Evolutionary conservation across 2,329 filamentous ascomycete genomes (phyloP).

Genomic region (Cadophora sp.): DNA sequence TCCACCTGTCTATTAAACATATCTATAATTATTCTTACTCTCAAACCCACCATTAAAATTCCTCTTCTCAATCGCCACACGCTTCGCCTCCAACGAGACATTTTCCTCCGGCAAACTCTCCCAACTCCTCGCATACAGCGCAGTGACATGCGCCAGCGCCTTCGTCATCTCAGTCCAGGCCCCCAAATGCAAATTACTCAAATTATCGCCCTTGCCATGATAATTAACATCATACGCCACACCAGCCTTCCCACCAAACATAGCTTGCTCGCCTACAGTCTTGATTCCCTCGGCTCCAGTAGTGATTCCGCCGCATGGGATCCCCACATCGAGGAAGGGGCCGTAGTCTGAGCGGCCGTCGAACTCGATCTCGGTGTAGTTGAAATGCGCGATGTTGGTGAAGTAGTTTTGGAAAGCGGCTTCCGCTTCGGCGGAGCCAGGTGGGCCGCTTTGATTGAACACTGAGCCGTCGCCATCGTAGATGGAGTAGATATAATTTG

Average conservation of each 20-base stretch:
- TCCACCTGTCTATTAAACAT: neutral
- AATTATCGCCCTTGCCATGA: conserved; percentile 39
- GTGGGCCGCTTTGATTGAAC: conserved; percentile 66
- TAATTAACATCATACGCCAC: conserved; percentile 56
- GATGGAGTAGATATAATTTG: conserved; percentile 69
- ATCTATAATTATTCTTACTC: neutral
- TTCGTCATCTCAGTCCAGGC: conserved; percentile 67
- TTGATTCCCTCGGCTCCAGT: conserved; percentile 79
- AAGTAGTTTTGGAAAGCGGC: conserved; percentile 31
- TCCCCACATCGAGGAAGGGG: conserved; percentile 73
- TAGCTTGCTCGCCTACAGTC: conserved; percentile 65
- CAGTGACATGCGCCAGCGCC: conserved; percentile 45
- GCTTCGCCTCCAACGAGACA: conserved; percentile 1
- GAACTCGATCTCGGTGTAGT: conserved; percentile 23
- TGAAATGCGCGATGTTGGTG: conserved; percentile 22
- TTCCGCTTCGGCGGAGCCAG: conserved; percentile 56
- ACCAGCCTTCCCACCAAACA: conserved; percentile 73
- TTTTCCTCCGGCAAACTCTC: conserved; percentile 21
- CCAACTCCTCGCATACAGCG: conserved; percentile 31
- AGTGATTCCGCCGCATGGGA: conserved; percentile 75
- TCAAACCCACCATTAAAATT: neutral
- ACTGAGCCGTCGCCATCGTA: conserved; percentile 73
- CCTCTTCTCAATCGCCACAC: conserved; percentile 3
- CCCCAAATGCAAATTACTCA: conserved; percentile 61
- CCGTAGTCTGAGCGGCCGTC: conserved; percentile 82